Conservation (phyloP, 768 basidiomycete species). For the Lactarius sp. region DNA sequence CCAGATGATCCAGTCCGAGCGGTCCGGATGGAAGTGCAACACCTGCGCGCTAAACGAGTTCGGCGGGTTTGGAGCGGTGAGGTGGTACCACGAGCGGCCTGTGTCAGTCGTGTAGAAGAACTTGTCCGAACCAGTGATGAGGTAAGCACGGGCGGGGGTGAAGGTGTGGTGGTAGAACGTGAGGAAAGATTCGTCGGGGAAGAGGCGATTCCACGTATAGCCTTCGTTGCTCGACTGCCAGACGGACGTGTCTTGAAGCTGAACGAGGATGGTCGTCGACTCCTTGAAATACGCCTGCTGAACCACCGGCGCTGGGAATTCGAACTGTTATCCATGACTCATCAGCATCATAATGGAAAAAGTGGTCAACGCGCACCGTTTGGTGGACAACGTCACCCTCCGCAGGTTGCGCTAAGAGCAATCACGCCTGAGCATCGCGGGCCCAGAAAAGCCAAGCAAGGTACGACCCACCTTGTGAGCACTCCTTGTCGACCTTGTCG, state of each 20-base stretch:
- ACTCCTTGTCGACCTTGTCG: constrained; percentile 61
- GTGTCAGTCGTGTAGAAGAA: constrained; percentile 82
- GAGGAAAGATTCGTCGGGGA: constrained; percentile 60
- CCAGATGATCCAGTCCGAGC: constrained; percentile 85
- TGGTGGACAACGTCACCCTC: constrained; percentile 78
- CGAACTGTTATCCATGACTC: constrained; percentile 40
- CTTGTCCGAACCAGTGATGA: constrained; percentile 63
- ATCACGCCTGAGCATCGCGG: neutral
- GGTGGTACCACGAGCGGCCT: constrained; percentile 63
- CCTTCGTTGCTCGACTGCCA: constrained; percentile 98
- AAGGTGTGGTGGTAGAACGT: constrained; percentile 85
- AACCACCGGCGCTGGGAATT: constrained; percentile 57
- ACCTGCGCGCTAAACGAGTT: constrained; percentile 74
- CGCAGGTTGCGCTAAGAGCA: constrained; percentile 58
- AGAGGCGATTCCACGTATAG: constrained; percentile 76
- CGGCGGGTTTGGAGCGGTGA: constrained; percentile 60
- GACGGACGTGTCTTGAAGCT: constrained; percentile 66
- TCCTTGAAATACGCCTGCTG: constrained; percentile 85
- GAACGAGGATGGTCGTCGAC: constrained; percentile 80
- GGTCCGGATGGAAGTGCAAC: constrained; percentile 79
- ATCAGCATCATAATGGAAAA: neutral
- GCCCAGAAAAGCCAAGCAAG: neutral
- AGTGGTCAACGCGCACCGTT: constrained; percentile 45
- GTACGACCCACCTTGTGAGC: constrained; percentile 56
- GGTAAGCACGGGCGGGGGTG: constrained; percentile 77